A percentile compares a stretch with the other conserved stretches of the same genome.
Evolutionary conservation across 2,329 filamentous ascomycete species (phyloP).

Genomic region (Penicillium hesseltinei): DNA sequence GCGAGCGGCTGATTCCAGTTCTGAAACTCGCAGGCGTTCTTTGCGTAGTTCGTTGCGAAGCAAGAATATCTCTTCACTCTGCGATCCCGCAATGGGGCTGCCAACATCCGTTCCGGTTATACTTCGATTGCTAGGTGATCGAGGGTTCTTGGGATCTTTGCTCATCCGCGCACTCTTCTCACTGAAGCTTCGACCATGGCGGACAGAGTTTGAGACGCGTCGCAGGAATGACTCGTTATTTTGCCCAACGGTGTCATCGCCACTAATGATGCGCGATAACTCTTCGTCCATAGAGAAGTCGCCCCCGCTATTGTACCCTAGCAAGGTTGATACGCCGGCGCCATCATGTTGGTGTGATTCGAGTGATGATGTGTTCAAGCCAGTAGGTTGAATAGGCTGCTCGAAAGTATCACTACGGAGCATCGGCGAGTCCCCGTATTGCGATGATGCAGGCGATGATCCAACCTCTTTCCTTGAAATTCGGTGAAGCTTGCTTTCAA

Average conservation of each 20-base stretch:
- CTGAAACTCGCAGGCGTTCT: slow-evolving; percentile 81
- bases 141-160: slow-evolving; percentile 67
- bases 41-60: slow-evolving; percentile 71
- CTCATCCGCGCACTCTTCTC: slow-evolving; percentile 59
- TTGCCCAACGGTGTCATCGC: slow-evolving; percentile 57
- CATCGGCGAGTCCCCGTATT: slow-evolving; percentile 40
- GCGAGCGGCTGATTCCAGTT: slow-evolving; percentile 64
- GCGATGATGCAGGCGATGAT: slow-evolving; percentile 33
- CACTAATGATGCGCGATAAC: slow-evolving; percentile 81
- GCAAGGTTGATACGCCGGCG: slow-evolving; percentile 64
- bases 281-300: slow-evolving; percentile 96
- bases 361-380: slow-evolving; percentile 44
- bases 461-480: slow-evolving; percentile 65
- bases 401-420: slow-evolving; percentile 31
- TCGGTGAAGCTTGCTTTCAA: slow-evolving; percentile 52
- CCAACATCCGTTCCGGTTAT: slow-evolving; percentile 61
- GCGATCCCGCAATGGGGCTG: slow-evolving; percentile 65
- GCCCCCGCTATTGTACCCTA: slow-evolving; percentile 72
- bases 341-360: slow-evolving; percentile 40
- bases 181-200: slow-evolving; percentile 87
- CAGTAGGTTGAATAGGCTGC: slow-evolving; percentile 36
- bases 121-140: slow-evolving; percentile 59
- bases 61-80: slow-evolving; percentile 62
- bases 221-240: slow-evolving; percentile 76
- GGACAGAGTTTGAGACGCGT: slow-evolving; percentile 87